Base-by-base conservation (phyloP, 169 alveolate species). In the Prorocentrum cordatum region DNA sequence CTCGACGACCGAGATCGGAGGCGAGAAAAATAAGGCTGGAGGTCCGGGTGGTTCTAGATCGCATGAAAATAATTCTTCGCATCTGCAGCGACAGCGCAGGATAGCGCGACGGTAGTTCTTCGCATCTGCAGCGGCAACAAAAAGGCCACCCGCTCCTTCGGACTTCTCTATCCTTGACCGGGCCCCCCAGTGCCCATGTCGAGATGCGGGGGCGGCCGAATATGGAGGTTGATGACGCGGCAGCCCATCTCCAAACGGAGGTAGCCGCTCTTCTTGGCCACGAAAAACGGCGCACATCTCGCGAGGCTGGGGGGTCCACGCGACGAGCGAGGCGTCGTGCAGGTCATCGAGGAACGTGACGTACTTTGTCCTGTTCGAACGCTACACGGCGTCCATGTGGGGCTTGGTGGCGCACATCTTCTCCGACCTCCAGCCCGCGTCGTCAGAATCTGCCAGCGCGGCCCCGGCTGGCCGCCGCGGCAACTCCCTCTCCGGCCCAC, bases 41-140 rank as follows among this genome's bases (percentile, higher is more conserved):
- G 16, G 39, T 35, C 54, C 1, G 31, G 42, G 0, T 70, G 84
- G 2, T n/a, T 18, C 2, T 54, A 22, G 3, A 75, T 0, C 12
- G 61, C 50, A 24, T 75, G 54, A 26, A 75, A 75, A 12, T 54
- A 75, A n/a, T n/a, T n/a, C n/a, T n/a, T n/a, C n/a, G n/a, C n/a
- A n/a, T n/a, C n/a, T n/a, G n/a, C n/a, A n/a, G n/a, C n/a, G n/a
- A n/a, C n/a, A n/a, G n/a, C n/a, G n/a, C n/a, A n/a, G n/a, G n/a
- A n/a, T n/a, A n/a, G n/a, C n/a, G n/a, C n/a, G n/a, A n/a, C n/a
- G n/a, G n/a, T n/a, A n/a, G 29, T 54, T 61, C 36, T 14, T 24
- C n/a, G 54, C 24, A 22, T 75, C 72, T 10, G 42, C 14, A n/a
- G 29, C 54, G 22, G 86, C 86, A 3, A 33, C 45, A 20, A 6